phyloP scores from a whole-genome alignment of 2,329 filamentous ascomycete species.

The Sordariomycetes sp. region DNA sequence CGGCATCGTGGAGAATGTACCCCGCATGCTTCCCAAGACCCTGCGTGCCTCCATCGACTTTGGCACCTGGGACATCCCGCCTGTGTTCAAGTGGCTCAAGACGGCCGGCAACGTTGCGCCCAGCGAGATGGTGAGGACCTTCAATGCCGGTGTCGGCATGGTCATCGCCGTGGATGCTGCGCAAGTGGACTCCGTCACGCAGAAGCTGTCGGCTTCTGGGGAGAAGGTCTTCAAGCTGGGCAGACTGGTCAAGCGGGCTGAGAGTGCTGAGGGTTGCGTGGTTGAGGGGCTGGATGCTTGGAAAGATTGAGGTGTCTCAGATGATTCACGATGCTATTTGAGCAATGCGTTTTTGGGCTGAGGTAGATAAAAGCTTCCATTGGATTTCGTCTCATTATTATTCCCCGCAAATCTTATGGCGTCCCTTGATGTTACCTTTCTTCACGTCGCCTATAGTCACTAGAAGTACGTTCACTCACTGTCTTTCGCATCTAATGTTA shows the following conservation, averaged over 20 bases:
- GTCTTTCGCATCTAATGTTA: no score
- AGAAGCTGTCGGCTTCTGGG: constrained; percentile 49
- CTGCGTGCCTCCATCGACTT: constrained; percentile 78
- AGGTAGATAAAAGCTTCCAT: no score
- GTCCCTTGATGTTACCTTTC: no score
- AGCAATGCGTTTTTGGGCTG: no score
- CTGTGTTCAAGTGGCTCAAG: constrained; percentile 85
- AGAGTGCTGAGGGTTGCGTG: constrained; percentile 20
- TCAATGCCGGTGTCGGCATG: constrained; percentile 95
- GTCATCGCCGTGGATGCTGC: constrained; percentile 67
- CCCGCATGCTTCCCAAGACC: constrained; percentile 75
- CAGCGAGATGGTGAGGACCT: constrained; percentile 80
- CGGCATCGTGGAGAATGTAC: constrained; percentile 87
- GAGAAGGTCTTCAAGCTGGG: constrained; percentile 76
- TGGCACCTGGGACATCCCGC: constrained; percentile 62
- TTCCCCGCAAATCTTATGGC: no score
- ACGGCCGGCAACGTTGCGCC: constrained; percentile 58
- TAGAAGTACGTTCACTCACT: no score
- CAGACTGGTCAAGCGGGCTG: constrained; percentile 50
- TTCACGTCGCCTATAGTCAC: no score
- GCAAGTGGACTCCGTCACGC: constrained; percentile 51
- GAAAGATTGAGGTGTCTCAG: no score
- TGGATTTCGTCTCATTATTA: no score
- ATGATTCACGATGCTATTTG: no score
- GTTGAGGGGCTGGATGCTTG: constrained; percentile 24